Evolutionary conservation across 2,329 filamentous ascomycete species (phyloP), one percentile per base, ranked within the genome.

Genomic region (Berkeleyomyces basicola): DNA sequence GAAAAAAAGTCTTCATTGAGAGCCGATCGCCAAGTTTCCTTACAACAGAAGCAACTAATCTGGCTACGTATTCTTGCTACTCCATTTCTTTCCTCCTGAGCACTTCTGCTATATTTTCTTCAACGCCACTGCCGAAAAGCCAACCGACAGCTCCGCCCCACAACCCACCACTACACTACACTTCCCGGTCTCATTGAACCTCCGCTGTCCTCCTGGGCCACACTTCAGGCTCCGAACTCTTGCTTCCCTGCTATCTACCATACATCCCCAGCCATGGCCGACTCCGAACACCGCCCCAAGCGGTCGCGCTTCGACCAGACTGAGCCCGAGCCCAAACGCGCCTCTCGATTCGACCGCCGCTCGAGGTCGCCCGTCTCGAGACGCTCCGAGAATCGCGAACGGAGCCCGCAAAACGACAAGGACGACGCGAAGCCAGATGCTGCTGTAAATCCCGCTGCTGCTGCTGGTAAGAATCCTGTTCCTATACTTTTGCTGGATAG

Each of bases 231-330:
- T 46, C 42, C 14, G 14, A 7, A 36, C 3, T 7, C 10, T 16
- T 42, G 39, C 42, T n/a, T 36, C n/a, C 36, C 42, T 46, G 31
- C 14, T 3, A n/a, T 40, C 39, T 3, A 6, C 33, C 23, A 7
- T 16, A 59, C 33, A 36, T 7, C 16, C 36, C 31, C 33, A 37
- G 67, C 42, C 62, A 76, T 95, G 90, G 83, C 87, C 67, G 89
- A 93, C 69, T 80, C 86, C 66, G 87, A 91, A 68, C 82, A 85
- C 71, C 83, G 84, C 65, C 77, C 79, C 65, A 95, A 95, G 78
- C 87, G 90, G 66, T 96, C 90, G 70, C 90, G 92, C 73, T 96
- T 97, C 74, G 92, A 97, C 72, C 89, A 95, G 74, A 93, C 85
- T 57, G 89, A 92, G 72, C 84, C 88, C 4, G 89, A 93, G 70